These are phyloP conservation scores for Nannochloropsis salina DNA, from an alignment of 108 stramenopile species.

Conservation along the genomic window DNA sequence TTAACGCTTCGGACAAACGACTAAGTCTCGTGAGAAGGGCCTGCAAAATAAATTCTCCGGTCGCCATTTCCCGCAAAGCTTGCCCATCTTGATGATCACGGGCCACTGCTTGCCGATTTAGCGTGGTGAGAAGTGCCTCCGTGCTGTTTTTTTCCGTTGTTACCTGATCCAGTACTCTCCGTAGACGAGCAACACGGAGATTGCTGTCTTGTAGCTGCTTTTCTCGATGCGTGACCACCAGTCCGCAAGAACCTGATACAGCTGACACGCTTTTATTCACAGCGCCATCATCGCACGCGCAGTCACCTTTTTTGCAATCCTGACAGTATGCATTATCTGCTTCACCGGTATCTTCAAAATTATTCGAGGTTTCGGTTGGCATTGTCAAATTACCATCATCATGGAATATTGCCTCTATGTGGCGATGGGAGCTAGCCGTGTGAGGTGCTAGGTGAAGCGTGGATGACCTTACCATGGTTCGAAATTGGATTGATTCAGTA, in stretches of 20 bases:
- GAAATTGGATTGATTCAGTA: neutral
- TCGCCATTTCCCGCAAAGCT: neutral
- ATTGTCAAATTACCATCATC: neutral
- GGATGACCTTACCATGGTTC: neutral
- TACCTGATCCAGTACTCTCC: neutral
- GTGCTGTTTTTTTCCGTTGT: neutral
- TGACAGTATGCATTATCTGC: neutral
- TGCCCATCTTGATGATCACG: neutral
- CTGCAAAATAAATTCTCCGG: neutral
- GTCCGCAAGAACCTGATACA: neutral
- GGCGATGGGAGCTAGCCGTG: neutral
- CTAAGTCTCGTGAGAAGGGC: neutral
- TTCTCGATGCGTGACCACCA: neutral
- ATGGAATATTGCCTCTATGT: neutral
- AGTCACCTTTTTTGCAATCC: neutral
- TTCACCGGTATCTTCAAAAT: neutral
- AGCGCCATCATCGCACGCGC: neutral
- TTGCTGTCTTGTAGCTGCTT: neutral
- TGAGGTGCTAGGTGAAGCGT: neutral
- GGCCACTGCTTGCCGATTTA: neutral
- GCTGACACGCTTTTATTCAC: neutral
- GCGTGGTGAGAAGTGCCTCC: neutral
- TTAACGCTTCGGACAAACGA: neutral
- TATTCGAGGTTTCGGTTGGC: neutral
- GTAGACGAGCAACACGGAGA: neutral